Percentiles rank a stretch among this genome's conserved stretches.
phyloP scores from a whole-genome alignment of 2,329 filamentous ascomycete genomes.

The Ambrosiella xylebori region DNA sequence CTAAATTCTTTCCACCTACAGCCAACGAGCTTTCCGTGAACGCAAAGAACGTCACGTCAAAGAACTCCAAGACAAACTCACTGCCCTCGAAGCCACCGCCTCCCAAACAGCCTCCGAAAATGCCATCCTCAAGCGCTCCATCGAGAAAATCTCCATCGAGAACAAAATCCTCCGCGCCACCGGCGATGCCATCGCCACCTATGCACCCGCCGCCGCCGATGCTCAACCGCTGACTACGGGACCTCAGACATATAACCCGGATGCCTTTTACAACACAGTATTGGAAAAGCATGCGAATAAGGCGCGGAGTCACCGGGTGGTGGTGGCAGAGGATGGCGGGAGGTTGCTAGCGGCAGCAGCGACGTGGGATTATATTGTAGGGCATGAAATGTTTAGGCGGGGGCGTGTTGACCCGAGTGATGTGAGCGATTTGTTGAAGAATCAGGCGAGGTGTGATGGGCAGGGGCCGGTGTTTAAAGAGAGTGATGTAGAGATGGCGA shows the following conservation, averaged over 20 bases:
- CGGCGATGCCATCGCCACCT: conserved; percentile 21
- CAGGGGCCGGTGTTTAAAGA: conserved; percentile 81
- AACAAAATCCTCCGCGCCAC: conserved; percentile 86
- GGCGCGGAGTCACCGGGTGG: conserved; percentile 50
- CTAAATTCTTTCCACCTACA: conserved; percentile 22
- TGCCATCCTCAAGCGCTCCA: conserved; percentile 65
- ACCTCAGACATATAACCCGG: conserved; percentile 54
- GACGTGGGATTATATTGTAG: conserved; percentile 80
- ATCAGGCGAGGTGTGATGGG: conserved; percentile 63
- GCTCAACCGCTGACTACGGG: conserved; percentile 31
- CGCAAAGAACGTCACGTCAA: conserved; percentile 89
- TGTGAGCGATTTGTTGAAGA: conserved; percentile 64
- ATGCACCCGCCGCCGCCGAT: conserved; percentile 23
- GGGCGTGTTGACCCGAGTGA: conserved; percentile 67
- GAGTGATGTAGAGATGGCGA: conserved; percentile 50
- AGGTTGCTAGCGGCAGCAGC: conserved; percentile 56
- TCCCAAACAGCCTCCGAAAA: conserved; percentile 64
- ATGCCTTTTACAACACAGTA: conserved; percentile 51
- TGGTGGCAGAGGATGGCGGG: conserved; percentile 47
- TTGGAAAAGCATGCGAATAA: conserved; percentile 45
- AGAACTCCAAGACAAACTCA: conserved; percentile 71
- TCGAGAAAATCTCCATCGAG: conserved; percentile 72
- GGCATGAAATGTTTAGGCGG: conserved; percentile 56
- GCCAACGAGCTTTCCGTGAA: conserved; percentile 89
- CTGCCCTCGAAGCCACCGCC: conserved; percentile 56